phyloP scores from a whole-genome alignment of 345 rosid species.

The Euphorbia peplus region DNA sequence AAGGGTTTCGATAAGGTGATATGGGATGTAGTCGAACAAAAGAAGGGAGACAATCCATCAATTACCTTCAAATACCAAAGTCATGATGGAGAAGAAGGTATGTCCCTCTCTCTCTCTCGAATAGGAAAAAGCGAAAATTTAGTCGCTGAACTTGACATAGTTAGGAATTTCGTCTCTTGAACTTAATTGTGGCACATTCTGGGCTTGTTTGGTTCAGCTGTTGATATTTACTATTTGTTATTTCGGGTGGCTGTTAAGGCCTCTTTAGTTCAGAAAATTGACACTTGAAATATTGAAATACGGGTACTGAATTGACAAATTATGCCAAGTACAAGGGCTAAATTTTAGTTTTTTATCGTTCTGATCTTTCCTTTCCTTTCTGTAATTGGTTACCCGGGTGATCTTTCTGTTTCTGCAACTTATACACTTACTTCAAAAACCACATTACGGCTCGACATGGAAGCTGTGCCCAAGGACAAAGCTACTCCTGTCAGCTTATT shows the following conservation, averaged over 20 bases:
- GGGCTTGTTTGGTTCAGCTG: no score
- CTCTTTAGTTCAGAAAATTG: no score
- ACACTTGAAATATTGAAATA: neutral
- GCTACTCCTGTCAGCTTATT: conserved; percentile 78
- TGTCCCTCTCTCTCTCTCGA: neutral
- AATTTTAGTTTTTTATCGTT: neutral
- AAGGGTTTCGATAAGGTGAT: conserved; percentile 78
- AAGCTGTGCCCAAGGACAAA: conserved; percentile 67
- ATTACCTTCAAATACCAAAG: conserved; percentile 69
- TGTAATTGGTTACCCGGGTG: conserved; percentile 75
- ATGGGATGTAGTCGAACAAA: conserved; percentile 70
- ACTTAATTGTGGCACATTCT: no score
- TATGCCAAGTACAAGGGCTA: neutral
- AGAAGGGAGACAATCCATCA: conserved; percentile 61
- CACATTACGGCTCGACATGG: conserved; percentile 87
- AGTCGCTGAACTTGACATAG: neutral
- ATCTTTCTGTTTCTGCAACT: conserved; percentile 67
- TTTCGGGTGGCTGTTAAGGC: no score
- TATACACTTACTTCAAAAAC: conserved; percentile 68
- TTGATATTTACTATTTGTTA: no score
- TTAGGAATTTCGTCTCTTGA: neutral
- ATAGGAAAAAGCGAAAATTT: neutral
- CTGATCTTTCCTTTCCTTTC: conserved; percentile 6
- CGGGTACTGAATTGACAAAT: neutral
- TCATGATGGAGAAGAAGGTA: conserved; percentile 87